Percentiles rank a stretch among this genome's conserved stretches.
Evolutionary conservation across 495 filamentous ascomycete genomes (phyloP).

Genomic region (Talaromyces proteolyticus): DNA sequence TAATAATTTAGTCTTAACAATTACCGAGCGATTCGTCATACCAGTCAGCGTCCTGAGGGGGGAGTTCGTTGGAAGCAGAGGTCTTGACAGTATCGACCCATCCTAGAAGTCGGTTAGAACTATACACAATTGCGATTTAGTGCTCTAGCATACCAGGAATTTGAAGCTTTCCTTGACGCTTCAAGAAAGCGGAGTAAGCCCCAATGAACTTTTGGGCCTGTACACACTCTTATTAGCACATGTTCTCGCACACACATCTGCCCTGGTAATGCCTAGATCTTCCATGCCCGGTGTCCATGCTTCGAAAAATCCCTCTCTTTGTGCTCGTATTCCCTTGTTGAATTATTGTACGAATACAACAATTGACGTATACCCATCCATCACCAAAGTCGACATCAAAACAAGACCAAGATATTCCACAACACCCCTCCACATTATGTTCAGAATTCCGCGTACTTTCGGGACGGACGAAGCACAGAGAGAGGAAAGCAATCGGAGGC

Average conservation of each 20-base stretch:
- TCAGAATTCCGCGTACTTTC: neutral
- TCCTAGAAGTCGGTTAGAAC: slow-evolving; percentile 42
- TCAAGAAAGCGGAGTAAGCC: slow-evolving; percentile 94
- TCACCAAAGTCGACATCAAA: neutral
- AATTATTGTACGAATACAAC: neutral
- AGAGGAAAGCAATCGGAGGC: too few relatives aligned
- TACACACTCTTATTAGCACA: slow-evolving; percentile 16
- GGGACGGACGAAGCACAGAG: too few relatives aligned
- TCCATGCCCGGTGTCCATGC: neutral
- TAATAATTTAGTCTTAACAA: neutral
- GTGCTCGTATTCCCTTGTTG: neutral
- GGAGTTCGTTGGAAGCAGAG: slow-evolving; percentile 89
- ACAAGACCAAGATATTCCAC: neutral
- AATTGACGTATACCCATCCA: neutral
- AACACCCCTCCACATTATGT: neutral
- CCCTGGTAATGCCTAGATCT: too few relatives aligned
- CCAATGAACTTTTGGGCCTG: slow-evolving; percentile 92
- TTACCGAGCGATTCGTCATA: slow-evolving; percentile 21
- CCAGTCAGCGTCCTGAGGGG: slow-evolving; percentile 95
- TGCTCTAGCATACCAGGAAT: slow-evolving; percentile 65
- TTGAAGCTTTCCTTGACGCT: slow-evolving; percentile 97
- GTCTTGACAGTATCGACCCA: slow-evolving; percentile 99
- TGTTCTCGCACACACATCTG: too few relatives aligned
- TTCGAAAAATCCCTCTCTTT: neutral
- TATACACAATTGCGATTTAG: neutral